Evolutionary conservation across 805 yeast genomes (phyloP), one percentile per base, ranked within the genome.

Genomic region (Nakazawaea ambrosiae): DNA sequence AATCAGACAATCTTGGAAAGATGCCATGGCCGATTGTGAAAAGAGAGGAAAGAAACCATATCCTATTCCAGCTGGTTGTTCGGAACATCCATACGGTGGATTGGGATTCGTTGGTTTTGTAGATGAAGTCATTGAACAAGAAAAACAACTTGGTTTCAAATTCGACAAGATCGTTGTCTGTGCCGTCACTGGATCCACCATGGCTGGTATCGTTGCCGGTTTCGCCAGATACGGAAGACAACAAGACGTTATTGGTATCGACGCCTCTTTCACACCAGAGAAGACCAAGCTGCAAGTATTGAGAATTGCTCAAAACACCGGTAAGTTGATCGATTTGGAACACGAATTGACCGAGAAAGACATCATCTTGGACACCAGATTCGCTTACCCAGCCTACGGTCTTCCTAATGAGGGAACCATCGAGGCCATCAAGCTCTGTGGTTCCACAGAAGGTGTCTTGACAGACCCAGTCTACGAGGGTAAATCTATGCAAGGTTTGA

Each of bases 381-480:
- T 58, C 39, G 63, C 60, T 20, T 49, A 53, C 25, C 63, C 63
- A 20, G 47, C 49, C 32, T 58, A 58, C 33, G 63, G 63, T 36
- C 31, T 58, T 34, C 63, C 63, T 39, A 58, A 58, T 35, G 59
- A 58, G 30, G 63, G 61, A 31, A 58, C 63, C 4, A 49, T 58
- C 35, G 62, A 55, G 30, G 61, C 63, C n/a, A 58, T 58, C 34
- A 53, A 57, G 27, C 42, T 58, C n/a, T 52, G 58, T 40, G 63
- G 57, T 38, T 43, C 47, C 37, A 49, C 59, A 7, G 63, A 58
- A 43, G 63, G 63, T 40, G 59, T 57, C 18, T 51, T 58, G 39
- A 55, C 60, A 33, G 63, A 58, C 46, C 63, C 63, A 2, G 63
- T 58, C 20, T 58, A 58, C 42, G 63, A 58, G 40, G 63, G 63